These are phyloP conservation scores for Triticum urartu DNA, from an alignment of 176 grass and related monocot species.

Conservation along the genomic window DNA sequence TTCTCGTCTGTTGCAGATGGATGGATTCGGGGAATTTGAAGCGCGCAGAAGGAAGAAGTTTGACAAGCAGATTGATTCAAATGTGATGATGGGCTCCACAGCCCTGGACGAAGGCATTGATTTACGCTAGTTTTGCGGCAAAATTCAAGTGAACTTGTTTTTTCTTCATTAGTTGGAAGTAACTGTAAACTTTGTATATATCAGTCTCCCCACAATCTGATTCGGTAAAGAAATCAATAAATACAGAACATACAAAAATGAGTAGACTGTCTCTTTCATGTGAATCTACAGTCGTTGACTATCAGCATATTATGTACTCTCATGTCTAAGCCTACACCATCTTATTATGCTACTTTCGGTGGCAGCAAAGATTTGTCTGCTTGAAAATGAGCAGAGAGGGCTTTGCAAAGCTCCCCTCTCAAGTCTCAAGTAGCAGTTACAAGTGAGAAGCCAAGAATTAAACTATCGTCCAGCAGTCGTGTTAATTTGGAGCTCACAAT, in stretches of 20 bases:
- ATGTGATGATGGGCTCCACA: constrained; percentile 88
- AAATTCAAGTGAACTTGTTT: not conserved
- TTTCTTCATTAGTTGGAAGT: not conserved
- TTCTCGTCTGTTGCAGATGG: constrained; percentile 58
- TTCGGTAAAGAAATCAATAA: constrained; percentile 8
- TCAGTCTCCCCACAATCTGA: not conserved
- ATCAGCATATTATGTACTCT: not conserved
- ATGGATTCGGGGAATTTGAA: constrained; percentile 85
- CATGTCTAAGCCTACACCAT: not conserved
- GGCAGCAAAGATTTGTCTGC: not conserved
- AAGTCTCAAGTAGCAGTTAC: too few relatives aligned
- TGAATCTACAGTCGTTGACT: not conserved
- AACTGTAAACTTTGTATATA: constrained; percentile 41
- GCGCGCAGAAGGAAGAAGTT: constrained; percentile 78
- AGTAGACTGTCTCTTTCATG: not conserved
- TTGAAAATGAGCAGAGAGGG: too few relatives aligned
- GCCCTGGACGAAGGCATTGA: constrained; percentile 86
- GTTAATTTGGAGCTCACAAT: not conserved
- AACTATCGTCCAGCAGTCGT: too few relatives aligned
- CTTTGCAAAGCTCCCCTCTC: too few relatives aligned
- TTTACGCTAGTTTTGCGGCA: constrained; percentile 34
- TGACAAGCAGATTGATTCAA: constrained; percentile 94
- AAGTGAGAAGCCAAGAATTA: too few relatives aligned
- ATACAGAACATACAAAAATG: not conserved
- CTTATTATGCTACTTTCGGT: not conserved